Percentiles rank a stretch among this genome's conserved stretches.
Evolutionary conservation across 1,284 basidiomycete species (phyloP).

Genomic region (Prillingera fragicola): DNA sequence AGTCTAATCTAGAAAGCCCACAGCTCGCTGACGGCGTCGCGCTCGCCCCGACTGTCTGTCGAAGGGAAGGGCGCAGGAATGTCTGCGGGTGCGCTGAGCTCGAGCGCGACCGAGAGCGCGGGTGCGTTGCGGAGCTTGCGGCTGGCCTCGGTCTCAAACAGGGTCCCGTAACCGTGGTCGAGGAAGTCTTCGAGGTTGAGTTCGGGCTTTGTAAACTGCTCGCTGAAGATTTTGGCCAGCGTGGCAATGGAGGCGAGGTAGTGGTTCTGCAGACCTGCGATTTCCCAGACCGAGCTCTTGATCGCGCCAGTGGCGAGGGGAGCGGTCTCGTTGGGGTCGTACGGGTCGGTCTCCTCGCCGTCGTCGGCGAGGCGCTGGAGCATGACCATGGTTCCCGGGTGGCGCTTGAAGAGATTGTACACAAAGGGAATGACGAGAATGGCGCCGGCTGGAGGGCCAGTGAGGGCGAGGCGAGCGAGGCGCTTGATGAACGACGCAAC

Average conservation of each 20-base stretch:
- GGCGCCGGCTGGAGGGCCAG: constrained; percentile 82
- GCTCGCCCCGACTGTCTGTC: neutral
- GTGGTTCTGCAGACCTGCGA: constrained; percentile 71
- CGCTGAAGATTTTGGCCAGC: constrained; percentile 75
- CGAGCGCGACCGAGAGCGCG: constrained; percentile 50
- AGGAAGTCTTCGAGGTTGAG: constrained; percentile 94
- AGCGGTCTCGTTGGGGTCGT: constrained; percentile 61
- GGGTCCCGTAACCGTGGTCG: constrained; percentile 87
- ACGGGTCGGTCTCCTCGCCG: constrained; percentile 51
- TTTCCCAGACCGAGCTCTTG: constrained; percentile 86
- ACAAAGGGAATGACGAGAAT: constrained; percentile 87
- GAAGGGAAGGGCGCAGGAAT: constrained; percentile 6
- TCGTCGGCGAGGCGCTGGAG: constrained; percentile 61
- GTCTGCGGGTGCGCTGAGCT: constrained; percentile 15
- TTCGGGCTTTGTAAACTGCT: constrained; percentile 85
- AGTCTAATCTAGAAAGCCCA: constrained; percentile 12
- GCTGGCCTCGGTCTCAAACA: constrained; percentile 80
- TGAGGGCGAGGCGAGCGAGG: constrained; percentile 73
- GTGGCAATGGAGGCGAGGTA: constrained; percentile 81
- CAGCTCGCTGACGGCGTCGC: constrained; percentile 9
- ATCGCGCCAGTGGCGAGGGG: constrained; percentile 75
- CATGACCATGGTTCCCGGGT: constrained; percentile 87
- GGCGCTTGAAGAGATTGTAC: constrained; percentile 89
- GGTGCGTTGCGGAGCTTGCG: constrained; percentile 77
- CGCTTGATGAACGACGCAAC: constrained; percentile 94